Evolutionary conservation across 2,329 filamentous ascomycete genomes (phyloP), one percentile per base, ranked within the genome.

Genomic region (Neocucurbitaria cava): DNA sequence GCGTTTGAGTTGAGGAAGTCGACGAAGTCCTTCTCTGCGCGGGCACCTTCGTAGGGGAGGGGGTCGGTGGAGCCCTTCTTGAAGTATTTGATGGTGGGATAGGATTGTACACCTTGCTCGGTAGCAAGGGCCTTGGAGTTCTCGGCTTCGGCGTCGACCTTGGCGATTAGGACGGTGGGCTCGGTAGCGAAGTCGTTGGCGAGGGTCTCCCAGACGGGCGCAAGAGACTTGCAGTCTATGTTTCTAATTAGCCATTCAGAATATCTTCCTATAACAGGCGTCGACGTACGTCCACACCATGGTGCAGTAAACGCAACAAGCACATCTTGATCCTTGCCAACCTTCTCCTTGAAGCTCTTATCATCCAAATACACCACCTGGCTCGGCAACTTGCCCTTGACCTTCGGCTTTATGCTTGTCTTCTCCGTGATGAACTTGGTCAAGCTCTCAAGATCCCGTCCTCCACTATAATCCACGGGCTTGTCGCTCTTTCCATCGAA

Each of bases 51-150:
- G 84, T 97, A 99, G 41, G 82, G 73, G 67, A 88, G 83, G 41
- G 87, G 77, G 71, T 89, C 87, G 61, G 85, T 90, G 72, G 87
- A 90, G 66, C 92, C 93, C 76, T 89, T 90, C 65, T 92, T 86
- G 85, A 97, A 99, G 86, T 89, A 99, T 82, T 96, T 96, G 83
- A 99, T 96, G 59, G 95, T 99, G 45, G 95, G 95, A 84, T 96
- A 99, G 31, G 89, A 91, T 50, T 84, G 85, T 65, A 99, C 86
- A 57, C 88, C 91, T 73, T 95, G 88, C 46, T 88, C 87, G 72
- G 86, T 78, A 46, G 92, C 89, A 45, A 88, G 87, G 40, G 85
- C 85, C 80, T 96, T 97, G 77, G 89, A 87, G 77, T 91, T 91
- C 68, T 91, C 87, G 26, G 89, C 87, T 79, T 99, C 94, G 72